These are phyloP conservation scores for Artemisia argyi DNA, from an alignment of 129 eudicot species.

Conservation along the genomic window DNA sequence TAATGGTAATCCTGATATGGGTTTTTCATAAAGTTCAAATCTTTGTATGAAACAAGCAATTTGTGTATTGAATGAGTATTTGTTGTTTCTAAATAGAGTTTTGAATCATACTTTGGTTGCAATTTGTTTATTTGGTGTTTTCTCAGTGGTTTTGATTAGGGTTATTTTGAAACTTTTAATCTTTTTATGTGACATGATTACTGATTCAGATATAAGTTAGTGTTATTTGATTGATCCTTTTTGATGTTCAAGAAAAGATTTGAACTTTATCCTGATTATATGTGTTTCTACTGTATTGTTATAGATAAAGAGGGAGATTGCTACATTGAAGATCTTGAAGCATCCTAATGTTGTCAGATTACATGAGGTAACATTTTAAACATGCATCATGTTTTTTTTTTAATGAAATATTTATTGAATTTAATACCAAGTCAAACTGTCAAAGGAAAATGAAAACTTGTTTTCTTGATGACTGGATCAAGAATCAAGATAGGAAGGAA, in stretches of 20 bases:
- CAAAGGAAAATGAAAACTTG: constrained; percentile 12
- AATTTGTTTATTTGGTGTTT: no score
- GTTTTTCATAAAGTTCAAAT: background rate
- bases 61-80: no score
- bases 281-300: constrained; percentile 1
- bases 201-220: no score
- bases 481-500: constrained; percentile 24
- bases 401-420: constrained; percentile 6
- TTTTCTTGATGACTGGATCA: constrained; percentile 14
- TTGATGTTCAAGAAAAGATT: no score
- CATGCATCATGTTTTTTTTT: background rate
- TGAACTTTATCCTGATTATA: no score
- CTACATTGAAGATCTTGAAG: constrained; percentile 74
- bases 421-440: constrained; percentile 21
- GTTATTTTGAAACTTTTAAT: no score
- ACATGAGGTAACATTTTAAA: constrained; percentile 52
- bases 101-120: no score
- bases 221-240: no score
- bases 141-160: no score
- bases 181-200: no score
- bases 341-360: constrained; percentile 87
- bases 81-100: no score
- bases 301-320: constrained; percentile 94
- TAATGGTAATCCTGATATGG: background rate
- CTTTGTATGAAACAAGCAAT: background rate